Base-by-base conservation (phyloP, 371 early-diverging fungal genomes). In the Haplosporangium sp. region DNA sequence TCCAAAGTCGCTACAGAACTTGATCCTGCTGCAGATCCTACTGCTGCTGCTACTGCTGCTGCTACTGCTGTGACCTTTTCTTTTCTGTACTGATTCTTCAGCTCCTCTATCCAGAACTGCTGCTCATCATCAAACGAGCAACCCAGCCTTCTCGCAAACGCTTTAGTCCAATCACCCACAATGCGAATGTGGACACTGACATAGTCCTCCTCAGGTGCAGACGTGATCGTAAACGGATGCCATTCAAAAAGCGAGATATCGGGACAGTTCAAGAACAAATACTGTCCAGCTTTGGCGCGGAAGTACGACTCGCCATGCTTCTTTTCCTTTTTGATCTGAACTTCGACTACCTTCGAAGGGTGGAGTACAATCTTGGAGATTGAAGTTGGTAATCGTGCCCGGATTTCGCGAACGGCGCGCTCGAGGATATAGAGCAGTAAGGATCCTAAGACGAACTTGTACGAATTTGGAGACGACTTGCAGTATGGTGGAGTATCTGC, bases 151-250 rank as follows among this genome's bases (percentile, higher is more conserved):
- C 79, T 71, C 11, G 90, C 89, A 69, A 95, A 89, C 52, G 74
- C 81, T 16, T 85, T 85, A 4, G 95, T 95, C 90, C 91, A 95
- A 76, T 91, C 92, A 11, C 94, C 95, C 1, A 84, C 93, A 38
- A 91, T 85, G 66, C 92, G 88, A 60, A 95, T 94, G 73, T 94
- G 95, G 21, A 95, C 83, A n/a, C 89, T 89, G 53, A 93, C 70
- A 79, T 90, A 91, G 55, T 89, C 89, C 54, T 95, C 95, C 64
- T 92, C 88, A 0, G 94, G 94, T n/a, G 93, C 91, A n/a, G 91
- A 92, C 29, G 95, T 94, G 51, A 95, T 81, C 38, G 95, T 95
- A 81, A 94, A 94, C 13, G 95, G 95, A 73, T 95, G 95, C 92
- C 93, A 94, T 67, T 95, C 70, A 51, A 59, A 75, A 13, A 59